A percentile compares a stretch with the other conserved stretches of the same genome.
phyloP scores from a whole-genome alignment of 768 basidiomycete genomes.

The Sutorius australiensis region DNA sequence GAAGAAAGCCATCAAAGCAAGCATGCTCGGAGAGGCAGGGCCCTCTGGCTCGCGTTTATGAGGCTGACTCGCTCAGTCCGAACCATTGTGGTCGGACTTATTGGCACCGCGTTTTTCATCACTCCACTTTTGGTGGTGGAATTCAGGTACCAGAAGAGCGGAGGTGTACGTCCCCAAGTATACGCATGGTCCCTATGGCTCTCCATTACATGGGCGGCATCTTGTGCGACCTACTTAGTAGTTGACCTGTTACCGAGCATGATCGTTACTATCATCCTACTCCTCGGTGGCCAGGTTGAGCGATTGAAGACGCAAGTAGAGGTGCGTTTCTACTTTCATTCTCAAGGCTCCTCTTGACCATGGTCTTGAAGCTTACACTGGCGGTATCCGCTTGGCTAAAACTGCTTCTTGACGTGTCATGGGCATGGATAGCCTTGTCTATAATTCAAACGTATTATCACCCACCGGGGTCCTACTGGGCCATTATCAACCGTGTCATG shows the following conservation, averaged over 20 bases:
- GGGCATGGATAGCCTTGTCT: slow-evolving; percentile 74
- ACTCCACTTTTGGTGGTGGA: slow-evolving; percentile 68
- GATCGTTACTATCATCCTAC: slow-evolving; percentile 48
- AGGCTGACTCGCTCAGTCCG: slow-evolving; percentile 58
- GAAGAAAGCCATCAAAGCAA: slow-evolving; percentile 21
- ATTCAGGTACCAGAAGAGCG: slow-evolving; percentile 50
- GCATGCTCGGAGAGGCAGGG: slow-evolving; percentile 59
- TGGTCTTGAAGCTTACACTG: slow-evolving; percentile 47
- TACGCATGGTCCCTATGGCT: slow-evolving; percentile 67
- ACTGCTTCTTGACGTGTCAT: slow-evolving; percentile 57
- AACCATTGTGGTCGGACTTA: slow-evolving; percentile 51
- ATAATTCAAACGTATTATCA: slow-evolving; percentile 53
- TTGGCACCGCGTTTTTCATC: slow-evolving; percentile 62
- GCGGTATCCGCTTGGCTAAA: slow-evolving; percentile 74
- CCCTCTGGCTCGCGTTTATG: slow-evolving; percentile 63
- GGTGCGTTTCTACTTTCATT: slow-evolving; percentile 34
- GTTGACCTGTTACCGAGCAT: slow-evolving; percentile 61
- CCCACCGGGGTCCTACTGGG: slow-evolving; percentile 67
- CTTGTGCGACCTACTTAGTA: slow-evolving; percentile 56
- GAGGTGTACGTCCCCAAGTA: slow-evolving; percentile 48
- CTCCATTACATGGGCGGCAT: slow-evolving; percentile 61
- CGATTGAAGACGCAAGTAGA: slow-evolving; percentile 65
- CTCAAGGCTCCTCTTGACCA: slow-evolving; percentile 1
- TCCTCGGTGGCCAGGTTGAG: slow-evolving; percentile 62
- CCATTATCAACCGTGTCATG: slow-evolving; percentile 64